Evolutionary conservation across 1,284 basidiomycete species (phyloP).

Genomic region (Tranzscheliella williamsii): DNA sequence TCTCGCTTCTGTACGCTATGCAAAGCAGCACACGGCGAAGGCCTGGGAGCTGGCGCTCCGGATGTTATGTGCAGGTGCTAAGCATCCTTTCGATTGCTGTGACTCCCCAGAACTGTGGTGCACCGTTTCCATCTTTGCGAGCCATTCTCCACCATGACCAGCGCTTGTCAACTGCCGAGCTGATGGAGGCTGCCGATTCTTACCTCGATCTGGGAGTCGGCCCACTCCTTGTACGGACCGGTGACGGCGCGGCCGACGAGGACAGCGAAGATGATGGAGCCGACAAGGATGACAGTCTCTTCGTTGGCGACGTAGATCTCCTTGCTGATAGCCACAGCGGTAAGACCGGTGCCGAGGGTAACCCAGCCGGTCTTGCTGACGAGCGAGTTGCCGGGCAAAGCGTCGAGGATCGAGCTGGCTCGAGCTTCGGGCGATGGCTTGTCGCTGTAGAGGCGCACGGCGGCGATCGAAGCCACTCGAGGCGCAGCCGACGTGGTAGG

Average conservation of each 20-base stretch:
- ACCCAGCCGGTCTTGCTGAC: slow-evolving; percentile 90
- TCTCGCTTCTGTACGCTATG: no score
- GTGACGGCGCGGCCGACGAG: slow-evolving; percentile 79
- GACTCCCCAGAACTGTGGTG: no score
- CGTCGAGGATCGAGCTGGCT: slow-evolving; percentile 87
- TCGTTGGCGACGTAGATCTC: slow-evolving; percentile 98
- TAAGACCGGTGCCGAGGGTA: slow-evolving; percentile 84
- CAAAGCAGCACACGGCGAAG: no score
- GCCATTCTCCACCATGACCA: no score
- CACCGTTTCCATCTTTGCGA: no score
- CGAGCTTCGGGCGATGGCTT: slow-evolving; percentile 73
- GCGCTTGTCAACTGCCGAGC: no score
- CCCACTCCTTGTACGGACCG: slow-evolving; percentile 92
- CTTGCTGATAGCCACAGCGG: slow-evolving; percentile 91
- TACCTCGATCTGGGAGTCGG: slow-evolving; percentile 62
- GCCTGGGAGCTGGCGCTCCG: no score
- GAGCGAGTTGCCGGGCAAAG: slow-evolving; percentile 86
- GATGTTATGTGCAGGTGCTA: no score
- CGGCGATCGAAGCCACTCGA: slow-evolving; percentile 23
- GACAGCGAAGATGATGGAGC: slow-evolving; percentile 77
- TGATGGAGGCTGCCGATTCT: no score
- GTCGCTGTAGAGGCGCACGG: slow-evolving; percentile 54
- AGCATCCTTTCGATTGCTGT: no score
- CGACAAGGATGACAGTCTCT: slow-evolving; percentile 68
- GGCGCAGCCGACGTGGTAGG: slow-evolving; percentile 28